These are phyloP conservation scores for Gentiana dahurica DNA, from an alignment of 257 asterid species.

Conservation along the genomic window DNA sequence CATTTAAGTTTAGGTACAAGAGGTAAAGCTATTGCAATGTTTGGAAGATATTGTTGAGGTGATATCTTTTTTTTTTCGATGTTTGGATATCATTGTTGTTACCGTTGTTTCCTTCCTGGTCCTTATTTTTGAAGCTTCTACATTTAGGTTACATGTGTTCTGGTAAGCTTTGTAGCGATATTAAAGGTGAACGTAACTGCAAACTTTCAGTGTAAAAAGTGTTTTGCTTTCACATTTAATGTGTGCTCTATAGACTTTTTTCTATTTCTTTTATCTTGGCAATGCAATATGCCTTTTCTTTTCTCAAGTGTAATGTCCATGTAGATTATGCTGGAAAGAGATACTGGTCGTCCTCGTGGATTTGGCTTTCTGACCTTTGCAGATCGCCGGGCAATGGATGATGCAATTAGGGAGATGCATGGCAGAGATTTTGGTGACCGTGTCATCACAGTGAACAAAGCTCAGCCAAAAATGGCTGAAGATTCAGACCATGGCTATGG, in stretches of 20 bases:
- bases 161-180: no score
- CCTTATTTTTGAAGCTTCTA: no score
- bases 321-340: slow-evolving; percentile 91
- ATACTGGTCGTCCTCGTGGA: slow-evolving; percentile 98
- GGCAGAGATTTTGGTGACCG: slow-evolving; percentile 90
- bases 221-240: neutral
- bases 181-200: no score
- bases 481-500: slow-evolving; percentile 65
- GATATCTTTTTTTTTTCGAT: no score
- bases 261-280: no score
- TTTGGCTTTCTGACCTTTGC: slow-evolving; percentile 93
- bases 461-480: slow-evolving; percentile 82
- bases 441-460: slow-evolving; percentile 85
- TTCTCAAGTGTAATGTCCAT: slow-evolving; percentile 4
- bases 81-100: no score
- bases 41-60: no score
- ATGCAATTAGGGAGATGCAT: slow-evolving; percentile 88
- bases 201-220: neutral
- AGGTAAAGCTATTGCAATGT: no score
- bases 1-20: no score
- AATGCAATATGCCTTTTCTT: neutral
- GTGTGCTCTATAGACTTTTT: neutral
- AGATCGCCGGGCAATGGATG: slow-evolving; percentile 90
- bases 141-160: no score
- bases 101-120: no score